Base-by-base conservation (phyloP, 2,329 filamentous ascomycete genomes). In the Botrytis squamosa region DNA sequence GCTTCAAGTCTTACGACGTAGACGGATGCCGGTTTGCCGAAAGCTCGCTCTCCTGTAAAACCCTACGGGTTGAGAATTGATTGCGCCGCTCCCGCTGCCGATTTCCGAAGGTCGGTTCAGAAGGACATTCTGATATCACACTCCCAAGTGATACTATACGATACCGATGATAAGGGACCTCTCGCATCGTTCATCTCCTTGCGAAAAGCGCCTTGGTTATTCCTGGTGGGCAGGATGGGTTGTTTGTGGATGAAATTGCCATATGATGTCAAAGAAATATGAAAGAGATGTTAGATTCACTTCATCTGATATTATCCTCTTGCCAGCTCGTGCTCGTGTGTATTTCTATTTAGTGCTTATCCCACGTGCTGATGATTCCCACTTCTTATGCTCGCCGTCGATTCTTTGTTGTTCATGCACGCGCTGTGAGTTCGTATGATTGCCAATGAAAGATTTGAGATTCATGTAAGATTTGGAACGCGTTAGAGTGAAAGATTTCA, bases 341-440 rank as follows among this genome's bases (percentile, higher is more conserved):
- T 29, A 57, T 16, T 57, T 72, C 46, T 16, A 29, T 29, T n/a
- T 72, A 68, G 70, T 38, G 63, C 70, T 72, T 55, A 72, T 49
- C 25, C 36, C 62, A 68, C 49, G 49, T 60, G 70, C 22, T 36
- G 1, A 38, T 42, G n/a, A 59, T 67, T 64, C 7, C n/a, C 40
- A 44, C 62, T 57, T 72, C 44, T 33, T 44, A 59, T 67, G 49
- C 46, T 67, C 62, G 25, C n/a, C 59, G 33, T 36, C 33, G 57
- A 18, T 62, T 49, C 22, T 57, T 66, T 44, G 70, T 38, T 38
- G 29, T 52, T 67, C 42, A 38, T 66, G 20, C 33, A 36, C 64
- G 29, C 29, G 29, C 29, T 66, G 65, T 5, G n/a, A 25, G 9
- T n/a, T 66, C 62, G 60, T 72, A 72, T 72, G 40, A 52, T 52